Conservation (phyloP, 2,329 filamentous ascomycete species). For the Penicillium sclerotiorum region DNA sequence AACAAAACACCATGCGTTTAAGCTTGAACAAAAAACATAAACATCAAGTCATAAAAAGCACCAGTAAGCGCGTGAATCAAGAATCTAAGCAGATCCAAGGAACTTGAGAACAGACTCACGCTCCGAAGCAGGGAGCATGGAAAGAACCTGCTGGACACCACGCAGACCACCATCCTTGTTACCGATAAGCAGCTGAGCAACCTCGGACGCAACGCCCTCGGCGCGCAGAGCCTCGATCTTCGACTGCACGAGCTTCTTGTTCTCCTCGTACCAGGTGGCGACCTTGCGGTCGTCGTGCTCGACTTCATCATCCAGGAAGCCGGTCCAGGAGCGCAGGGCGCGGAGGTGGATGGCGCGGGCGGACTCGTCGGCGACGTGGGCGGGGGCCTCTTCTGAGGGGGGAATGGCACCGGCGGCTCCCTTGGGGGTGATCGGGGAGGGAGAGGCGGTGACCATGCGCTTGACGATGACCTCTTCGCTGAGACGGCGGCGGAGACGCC, state of each 20-base stretch:
- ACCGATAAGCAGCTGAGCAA: constrained; percentile 67
- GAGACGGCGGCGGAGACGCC: constrained; percentile 92
- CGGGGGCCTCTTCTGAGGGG: constrained; percentile 40
- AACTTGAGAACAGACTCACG: constrained; percentile 77
- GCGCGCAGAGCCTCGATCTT: constrained; percentile 85
- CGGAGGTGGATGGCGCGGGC: constrained; percentile 69
- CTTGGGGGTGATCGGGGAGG: constrained; percentile 38
- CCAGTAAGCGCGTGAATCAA: neutral
- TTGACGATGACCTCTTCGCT: constrained; percentile 98
- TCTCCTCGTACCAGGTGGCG: constrained; percentile 94
- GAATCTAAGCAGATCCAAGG: constrained; percentile 34
- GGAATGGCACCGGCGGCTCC: constrained; percentile 45
- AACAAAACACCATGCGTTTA: constrained; percentile 19
- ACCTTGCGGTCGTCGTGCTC: constrained; percentile 79
- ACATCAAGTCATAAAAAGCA: constrained; percentile 25
- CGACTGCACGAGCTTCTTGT: constrained; percentile 76
- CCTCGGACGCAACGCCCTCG: constrained; percentile 69
- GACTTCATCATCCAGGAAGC: constrained; percentile 68
- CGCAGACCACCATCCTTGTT: constrained; percentile 73
- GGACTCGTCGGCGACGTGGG: constrained; percentile 42
- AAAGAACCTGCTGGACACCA: constrained; percentile 82
- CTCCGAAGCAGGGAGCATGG: constrained; percentile 84
- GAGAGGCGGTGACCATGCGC: constrained; percentile 66
- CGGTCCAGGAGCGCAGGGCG: constrained; percentile 81
- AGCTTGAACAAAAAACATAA: constrained; percentile 11